Conservation (phyloP, 805 yeast genomes). For the Candida suzukii region DNA sequence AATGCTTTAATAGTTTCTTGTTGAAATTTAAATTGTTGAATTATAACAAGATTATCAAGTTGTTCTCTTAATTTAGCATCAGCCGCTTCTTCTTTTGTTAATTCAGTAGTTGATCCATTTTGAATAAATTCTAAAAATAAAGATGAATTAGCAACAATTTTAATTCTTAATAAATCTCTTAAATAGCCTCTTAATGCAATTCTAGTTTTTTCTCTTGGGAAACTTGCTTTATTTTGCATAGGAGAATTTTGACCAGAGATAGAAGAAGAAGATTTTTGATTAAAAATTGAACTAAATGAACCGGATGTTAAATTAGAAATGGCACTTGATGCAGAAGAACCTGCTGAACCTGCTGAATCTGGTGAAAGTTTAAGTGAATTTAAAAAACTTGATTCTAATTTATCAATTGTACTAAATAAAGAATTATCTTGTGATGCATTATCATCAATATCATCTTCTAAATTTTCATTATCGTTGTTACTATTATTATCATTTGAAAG, state of each 20-base stretch:
- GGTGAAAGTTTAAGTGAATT: slow-evolving; percentile 7
- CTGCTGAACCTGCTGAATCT: slow-evolving; percentile 2
- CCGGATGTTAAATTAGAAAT: too few species aligned
- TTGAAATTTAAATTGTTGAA: slow-evolving; percentile 68
- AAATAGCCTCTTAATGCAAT: slow-evolving; percentile 73
- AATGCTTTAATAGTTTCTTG: slow-evolving; percentile 34
- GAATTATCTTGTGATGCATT: background rate
- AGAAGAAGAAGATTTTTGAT: background rate
- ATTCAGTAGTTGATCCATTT: slow-evolving; percentile 26
- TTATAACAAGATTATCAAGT: slow-evolving; percentile 50
- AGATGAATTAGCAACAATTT: slow-evolving; percentile 47
- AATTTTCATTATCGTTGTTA: background rate
- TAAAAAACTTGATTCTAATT: slow-evolving; percentile 15
- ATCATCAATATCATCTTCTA: slow-evolving; percentile 2
- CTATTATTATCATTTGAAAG: background rate
- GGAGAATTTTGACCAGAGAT: background rate
- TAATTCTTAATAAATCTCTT: slow-evolving; percentile 40
- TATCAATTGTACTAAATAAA: slow-evolving; percentile 7
- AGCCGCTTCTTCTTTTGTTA: slow-evolving; percentile 34
- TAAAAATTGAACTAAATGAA: too few species aligned
- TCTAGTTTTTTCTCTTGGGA: slow-evolving; percentile 71
- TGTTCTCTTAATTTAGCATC: slow-evolving; percentile 56
- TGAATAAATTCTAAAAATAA: slow-evolving; percentile 48
- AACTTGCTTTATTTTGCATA: slow-evolving; percentile 11
- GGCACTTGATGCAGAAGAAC: too few species aligned